phyloP scores from a whole-genome alignment of 73 alveolate genomes.

The Tetrahymena malaccensis region DNA sequence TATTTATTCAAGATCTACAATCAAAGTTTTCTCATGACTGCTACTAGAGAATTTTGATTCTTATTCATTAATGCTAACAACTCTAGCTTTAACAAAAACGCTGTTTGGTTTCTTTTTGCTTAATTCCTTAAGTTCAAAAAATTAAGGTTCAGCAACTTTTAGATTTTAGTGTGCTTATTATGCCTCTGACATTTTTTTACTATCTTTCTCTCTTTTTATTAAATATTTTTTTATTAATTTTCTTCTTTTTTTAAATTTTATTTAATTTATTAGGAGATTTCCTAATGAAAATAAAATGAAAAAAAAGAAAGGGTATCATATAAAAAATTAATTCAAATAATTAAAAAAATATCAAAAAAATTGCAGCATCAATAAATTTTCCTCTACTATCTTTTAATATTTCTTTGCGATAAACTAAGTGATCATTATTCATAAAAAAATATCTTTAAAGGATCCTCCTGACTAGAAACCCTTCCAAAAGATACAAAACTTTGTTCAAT shows the following conservation, averaged over 20 bases:
- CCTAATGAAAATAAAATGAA: neutral
- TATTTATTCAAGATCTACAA: neutral
- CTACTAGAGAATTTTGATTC: neutral
- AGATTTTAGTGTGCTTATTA: too few species aligned
- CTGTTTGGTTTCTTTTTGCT: neutral
- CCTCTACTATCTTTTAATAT: neutral
- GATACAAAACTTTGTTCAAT: too few species aligned
- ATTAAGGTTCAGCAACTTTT: too few species aligned
- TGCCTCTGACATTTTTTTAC: too few species aligned
- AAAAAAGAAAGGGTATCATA: neutral
- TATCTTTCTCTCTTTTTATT: neutral
- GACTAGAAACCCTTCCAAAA: too few species aligned
- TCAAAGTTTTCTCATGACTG: neutral
- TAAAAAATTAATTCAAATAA: neutral
- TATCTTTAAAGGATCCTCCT: neutral
- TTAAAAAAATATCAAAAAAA: too few species aligned
- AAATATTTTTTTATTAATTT: too few species aligned
- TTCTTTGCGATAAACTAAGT: neutral
- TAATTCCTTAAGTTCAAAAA: neutral
- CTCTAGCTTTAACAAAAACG: neutral
- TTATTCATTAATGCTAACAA: neutral
- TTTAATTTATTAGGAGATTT: neutral
- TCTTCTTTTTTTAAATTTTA: too few species aligned
- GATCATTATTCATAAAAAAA: neutral
- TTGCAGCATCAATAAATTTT: neutral